These are phyloP conservation scores for Xylaria sp. DNA, from an alignment of 2,329 filamentous ascomycete genomes.

Conservation along the genomic window DNA sequence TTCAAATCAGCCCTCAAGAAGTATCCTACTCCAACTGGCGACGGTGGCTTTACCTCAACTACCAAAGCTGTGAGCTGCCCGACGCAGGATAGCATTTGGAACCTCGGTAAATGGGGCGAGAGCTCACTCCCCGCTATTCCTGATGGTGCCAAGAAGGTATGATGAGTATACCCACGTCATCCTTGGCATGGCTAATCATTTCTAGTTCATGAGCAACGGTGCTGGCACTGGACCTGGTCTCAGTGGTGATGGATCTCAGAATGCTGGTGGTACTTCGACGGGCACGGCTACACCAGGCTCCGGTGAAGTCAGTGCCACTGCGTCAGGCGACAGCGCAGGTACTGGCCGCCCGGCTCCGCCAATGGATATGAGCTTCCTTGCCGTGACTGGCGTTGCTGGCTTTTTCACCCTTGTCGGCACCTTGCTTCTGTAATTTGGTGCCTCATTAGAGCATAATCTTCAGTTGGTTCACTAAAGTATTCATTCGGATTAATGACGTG, in stretches of 20 bases:
- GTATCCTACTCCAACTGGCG: conserved; percentile 57
- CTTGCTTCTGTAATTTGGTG: conserved; percentile 45
- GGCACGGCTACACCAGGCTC: conserved; percentile 48
- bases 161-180: background rate
- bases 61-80: conserved; percentile 57
- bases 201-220: conserved; percentile 57
- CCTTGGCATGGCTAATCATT: conserved; percentile 13
- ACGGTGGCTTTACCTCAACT: conserved; percentile 55
- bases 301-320: conserved; percentile 45
- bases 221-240: conserved; percentile 61
- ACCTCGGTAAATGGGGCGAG: conserved; percentile 51
- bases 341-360: conserved; percentile 41
- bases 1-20: conserved; percentile 55
- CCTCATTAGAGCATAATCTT: background rate
- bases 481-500: conserved; percentile 3
- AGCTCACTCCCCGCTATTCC: conserved; percentile 59
- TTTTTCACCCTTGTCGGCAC: conserved; percentile 48
- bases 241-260: conserved; percentile 59
- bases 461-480: background rate
- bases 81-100: conserved; percentile 54
- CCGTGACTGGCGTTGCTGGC: conserved; percentile 43
- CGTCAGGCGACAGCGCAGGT: conserved; percentile 43
- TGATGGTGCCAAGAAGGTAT: conserved; percentile 48
- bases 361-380: conserved; percentile 47
- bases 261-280: conserved; percentile 53